Percentiles rank a stretch among this genome's conserved stretches.
These are phyloP conservation scores for Trichoderma erinaceum DNA, from an alignment of 495 filamentous ascomycete genomes.

Conservation along the genomic window DNA sequence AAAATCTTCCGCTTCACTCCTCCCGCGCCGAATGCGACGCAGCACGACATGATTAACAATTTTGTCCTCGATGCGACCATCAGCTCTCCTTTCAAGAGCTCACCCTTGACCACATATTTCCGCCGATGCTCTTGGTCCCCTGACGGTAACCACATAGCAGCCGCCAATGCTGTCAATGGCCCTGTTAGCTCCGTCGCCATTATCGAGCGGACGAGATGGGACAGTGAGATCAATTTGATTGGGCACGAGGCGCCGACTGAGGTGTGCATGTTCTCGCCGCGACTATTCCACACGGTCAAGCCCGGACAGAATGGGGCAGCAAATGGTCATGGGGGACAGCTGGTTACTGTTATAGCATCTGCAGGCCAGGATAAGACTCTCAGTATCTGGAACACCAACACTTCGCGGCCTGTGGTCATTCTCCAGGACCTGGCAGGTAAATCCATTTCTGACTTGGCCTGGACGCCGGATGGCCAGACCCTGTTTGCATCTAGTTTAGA, in stretches of 20 bases:
- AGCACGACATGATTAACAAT: slow-evolving; percentile 91
- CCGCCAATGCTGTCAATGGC: slow-evolving; percentile 92
- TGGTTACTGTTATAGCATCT: slow-evolving; percentile 94
- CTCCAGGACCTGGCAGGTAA: slow-evolving; percentile 82
- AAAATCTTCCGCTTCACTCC: slow-evolving; percentile 94
- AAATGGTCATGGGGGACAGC: slow-evolving; percentile 30
- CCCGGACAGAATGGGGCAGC: slow-evolving; percentile 39
- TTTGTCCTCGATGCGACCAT: slow-evolving; percentile 89
- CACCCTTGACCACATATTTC: slow-evolving; percentile 94
- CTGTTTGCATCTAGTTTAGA: slow-evolving; percentile 83
- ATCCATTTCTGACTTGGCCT: slow-evolving; percentile 87
- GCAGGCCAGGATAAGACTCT: slow-evolving; percentile 94
- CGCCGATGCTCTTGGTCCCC: slow-evolving; percentile 94
- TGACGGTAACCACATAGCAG: slow-evolving; percentile 94
- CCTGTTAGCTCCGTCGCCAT: slow-evolving; percentile 96
- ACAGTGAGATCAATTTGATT: slow-evolving; percentile 94
- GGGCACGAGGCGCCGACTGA: slow-evolving; percentile 96
- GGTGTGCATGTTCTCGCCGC: slow-evolving; percentile 92
- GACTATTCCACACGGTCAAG: slow-evolving; percentile 70
- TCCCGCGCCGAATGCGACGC: slow-evolving; percentile 82
- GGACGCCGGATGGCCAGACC: slow-evolving; percentile 86
- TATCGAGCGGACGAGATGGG: slow-evolving; percentile 86
- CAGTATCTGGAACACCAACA: slow-evolving; percentile 95
- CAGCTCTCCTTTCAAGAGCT: slow-evolving; percentile 72
- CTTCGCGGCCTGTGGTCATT: slow-evolving; percentile 81